A percentile compares a stretch with the other conserved stretches of the same genome.
Evolutionary conservation across 164 flowering plant genomes (phyloP).

Genomic region (Cinnamomum micranthum): DNA sequence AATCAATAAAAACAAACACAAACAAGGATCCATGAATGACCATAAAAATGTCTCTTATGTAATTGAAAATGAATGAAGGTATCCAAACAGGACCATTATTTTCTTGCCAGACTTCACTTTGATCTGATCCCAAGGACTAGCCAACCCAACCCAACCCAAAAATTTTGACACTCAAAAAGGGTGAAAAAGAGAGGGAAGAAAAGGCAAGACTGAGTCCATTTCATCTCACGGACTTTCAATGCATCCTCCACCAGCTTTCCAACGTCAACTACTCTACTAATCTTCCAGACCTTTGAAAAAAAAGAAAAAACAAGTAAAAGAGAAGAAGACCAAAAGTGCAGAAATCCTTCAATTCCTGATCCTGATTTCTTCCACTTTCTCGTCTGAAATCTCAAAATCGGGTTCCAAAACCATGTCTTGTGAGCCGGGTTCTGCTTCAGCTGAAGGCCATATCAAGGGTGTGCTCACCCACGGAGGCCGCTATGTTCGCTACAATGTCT

Average conservation of each 20-base stretch:
- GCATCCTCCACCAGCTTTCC: background rate
- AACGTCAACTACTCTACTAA: background rate
- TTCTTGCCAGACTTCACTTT: too few species aligned
- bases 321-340: background rate
- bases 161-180: too few species aligned
- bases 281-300: background rate
- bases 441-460: slow-evolving; percentile 40
- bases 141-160: too few species aligned
- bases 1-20: too few species aligned
- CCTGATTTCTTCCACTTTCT: background rate
- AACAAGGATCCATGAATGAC: too few species aligned
- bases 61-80: too few species aligned
- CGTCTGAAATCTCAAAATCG: background rate
- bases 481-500: slow-evolving; percentile 78
- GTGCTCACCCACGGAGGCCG: slow-evolving; percentile 71
- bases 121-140: too few species aligned
- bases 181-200: background rate
- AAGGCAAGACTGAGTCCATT: background rate
- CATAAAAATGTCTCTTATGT: too few species aligned
- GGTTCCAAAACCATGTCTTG: slow-evolving; percentile 13
- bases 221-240: slow-evolving; percentile 1
- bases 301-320: background rate
- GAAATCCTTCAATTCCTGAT: too few species aligned
- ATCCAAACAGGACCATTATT: too few species aligned
- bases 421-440: slow-evolving; percentile 43